Base-by-base conservation (phyloP, 2,329 filamentous ascomycete species). In the Zasmidium citrigriseum region DNA sequence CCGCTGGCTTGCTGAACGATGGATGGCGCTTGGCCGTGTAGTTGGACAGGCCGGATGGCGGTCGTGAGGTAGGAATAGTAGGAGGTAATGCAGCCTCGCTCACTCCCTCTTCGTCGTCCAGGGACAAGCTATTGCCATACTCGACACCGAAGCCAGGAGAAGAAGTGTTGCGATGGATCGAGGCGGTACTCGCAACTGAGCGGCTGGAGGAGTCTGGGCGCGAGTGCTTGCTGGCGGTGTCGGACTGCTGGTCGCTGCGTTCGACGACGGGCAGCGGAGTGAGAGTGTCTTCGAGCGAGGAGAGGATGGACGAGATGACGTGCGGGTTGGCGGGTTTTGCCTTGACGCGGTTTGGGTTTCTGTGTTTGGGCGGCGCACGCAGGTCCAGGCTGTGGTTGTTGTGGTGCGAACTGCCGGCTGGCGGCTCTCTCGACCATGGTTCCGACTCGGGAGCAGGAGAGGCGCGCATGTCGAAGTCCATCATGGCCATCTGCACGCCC, bases 31-130 rank as follows among this genome's bases (percentile, higher is more conserved):
- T n/a, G 21, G 52, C n/a, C 2, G 88, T 91, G 52, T 90, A 76
- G 18, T 86, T 77, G 23, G 89, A 92, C 67, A 87, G 85, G 54
- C 89, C 90, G 52, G 89, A 91, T 0, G 90, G 90, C 7, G 88
- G 89, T 73, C 93, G 93, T 27, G 91, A 85, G 27, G 93, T 96
- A 63, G 89, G 87, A 67, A 71, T 62, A 3, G 60, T 67, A 1
- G 69, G 69, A 21, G 69, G 65, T 14, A 63, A 55, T 16, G 69
- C 69, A 46, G 65, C 66, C 52, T 68, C 64, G 46, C 53, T 64
- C 27, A 60, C 38, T 16, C 57, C 64, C 12, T 63, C 58, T 9
- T 69, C 64, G 44, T 69, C 63, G 25, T 64, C 63, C 18, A 64
- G 57, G 50, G 66, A 52, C 41, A 62, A 48, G 45, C 59, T 80